phyloP scores from a whole-genome alignment of 257 asterid species.

The Nyctanthes arbortristis region DNA sequence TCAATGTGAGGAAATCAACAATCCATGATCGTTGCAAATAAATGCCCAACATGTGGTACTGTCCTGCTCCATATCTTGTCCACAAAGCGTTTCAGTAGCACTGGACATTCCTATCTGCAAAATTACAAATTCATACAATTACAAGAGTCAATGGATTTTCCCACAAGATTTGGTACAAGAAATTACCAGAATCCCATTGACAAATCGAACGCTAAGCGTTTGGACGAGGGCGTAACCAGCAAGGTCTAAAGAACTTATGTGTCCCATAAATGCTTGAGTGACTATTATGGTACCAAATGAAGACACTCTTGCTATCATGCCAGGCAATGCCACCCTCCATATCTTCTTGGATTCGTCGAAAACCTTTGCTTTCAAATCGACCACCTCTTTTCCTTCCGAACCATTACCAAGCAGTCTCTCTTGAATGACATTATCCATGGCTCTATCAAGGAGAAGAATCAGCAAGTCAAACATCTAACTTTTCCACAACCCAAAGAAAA shows the following conservation, averaged over 20 bases:
- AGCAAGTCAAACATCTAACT: background rate
- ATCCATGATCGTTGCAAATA: constrained; percentile 71
- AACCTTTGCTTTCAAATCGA: constrained; percentile 43
- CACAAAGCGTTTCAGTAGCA: constrained; percentile 72
- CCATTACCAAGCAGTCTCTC: constrained; percentile 46
- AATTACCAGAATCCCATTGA: constrained; percentile 58
- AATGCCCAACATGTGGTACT: constrained; percentile 67
- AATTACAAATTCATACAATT: background rate
- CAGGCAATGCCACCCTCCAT: constrained; percentile 75
- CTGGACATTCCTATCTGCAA: constrained; percentile 72
- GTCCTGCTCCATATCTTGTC: constrained; percentile 73
- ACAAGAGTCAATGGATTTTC: too few species aligned
- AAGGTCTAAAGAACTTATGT: constrained; percentile 55
- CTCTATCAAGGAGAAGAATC: constrained; percentile 28
- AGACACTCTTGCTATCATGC: constrained; percentile 62
- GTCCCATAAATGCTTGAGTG: constrained; percentile 75
- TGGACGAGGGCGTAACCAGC: constrained; percentile 77
- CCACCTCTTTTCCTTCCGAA: constrained; percentile 33
- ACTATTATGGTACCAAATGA: constrained; percentile 63
- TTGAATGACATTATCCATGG: constrained; percentile 48
- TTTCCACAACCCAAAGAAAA: background rate
- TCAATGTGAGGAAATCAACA: constrained; percentile 51
- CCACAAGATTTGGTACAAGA: too few species aligned
- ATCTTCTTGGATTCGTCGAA: constrained; percentile 59
- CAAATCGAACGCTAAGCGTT: constrained; percentile 65